Evolutionary conservation across 331 rosid genomes (phyloP), one percentile per base, ranked within the genome.

Genomic region (Malus hybrid): DNA sequence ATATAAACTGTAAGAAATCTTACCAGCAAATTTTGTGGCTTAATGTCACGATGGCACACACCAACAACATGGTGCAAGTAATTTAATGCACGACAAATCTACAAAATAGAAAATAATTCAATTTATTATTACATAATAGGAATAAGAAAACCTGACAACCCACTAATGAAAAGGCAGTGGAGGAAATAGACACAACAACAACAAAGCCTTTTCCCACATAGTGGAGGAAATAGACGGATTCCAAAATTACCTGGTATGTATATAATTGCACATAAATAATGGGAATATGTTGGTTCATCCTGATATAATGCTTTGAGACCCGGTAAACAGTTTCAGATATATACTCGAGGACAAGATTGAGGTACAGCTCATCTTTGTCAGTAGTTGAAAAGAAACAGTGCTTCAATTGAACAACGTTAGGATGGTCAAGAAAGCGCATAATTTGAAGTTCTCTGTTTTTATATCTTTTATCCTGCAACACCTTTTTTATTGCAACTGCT

Each of bases 1-100:
- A 76, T 55, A 39, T 69, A 48, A 76, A 42, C 3, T 4, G 46
- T 18, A 74, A 20, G 62, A 54, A 78, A 68, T 55, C 85, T 81
- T 86, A 88, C 97, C 97, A 93, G 86, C n/a, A 92, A 78, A 79
- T 92, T 92, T 82, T 92, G 97, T 57, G 97, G 97, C 81, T 92
- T 92, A 79, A 92, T 90, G 88, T 92, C 97, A 74, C 97, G 97
- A 77, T 92, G 98, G 71, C 98, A 93, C 75, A 93, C 93, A 19
- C 95, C 96, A 65, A 93, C 77, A 27, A 90, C 97, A 46, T 84
- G 80, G 82, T 92, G 98, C 57, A 93, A 71, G 83, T 93, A 93
- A 80, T 89, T 93, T 44, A 93, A 75, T 5, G 87, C 97, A 22
- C 95, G 96, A 34, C 97, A 93, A 63, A 93, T 93, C 98, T 93